Evolutionary conservation across 2,329 filamentous ascomycete species (phyloP).

Genomic region (Graphiopsis chlorocephala): DNA sequence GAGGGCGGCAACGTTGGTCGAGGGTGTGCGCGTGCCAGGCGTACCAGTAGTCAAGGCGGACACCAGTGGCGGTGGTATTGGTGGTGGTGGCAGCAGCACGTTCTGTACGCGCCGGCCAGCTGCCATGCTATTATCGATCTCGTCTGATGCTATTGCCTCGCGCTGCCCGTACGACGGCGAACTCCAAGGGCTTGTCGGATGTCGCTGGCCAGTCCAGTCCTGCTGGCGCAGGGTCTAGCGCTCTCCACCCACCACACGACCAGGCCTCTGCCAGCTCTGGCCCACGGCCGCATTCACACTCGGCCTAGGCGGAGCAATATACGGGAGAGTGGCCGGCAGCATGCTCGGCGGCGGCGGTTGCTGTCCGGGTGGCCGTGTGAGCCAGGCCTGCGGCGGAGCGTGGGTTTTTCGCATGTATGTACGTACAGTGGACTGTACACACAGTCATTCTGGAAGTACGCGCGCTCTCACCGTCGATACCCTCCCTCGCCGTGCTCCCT

Average conservation of each 20-base stretch:
- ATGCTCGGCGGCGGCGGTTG: slow-evolving; percentile 17
- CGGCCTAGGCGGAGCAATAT: slow-evolving; percentile 17
- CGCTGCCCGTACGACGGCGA: background rate
- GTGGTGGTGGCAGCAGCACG: background rate
- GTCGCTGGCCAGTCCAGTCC: background rate
- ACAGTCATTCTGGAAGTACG: background rate
- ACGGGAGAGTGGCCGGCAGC: slow-evolving; percentile 15
- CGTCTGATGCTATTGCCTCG: background rate
- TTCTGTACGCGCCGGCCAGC: background rate
- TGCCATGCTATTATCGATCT: background rate
- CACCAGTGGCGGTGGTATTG: background rate
- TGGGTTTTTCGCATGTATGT: background rate
- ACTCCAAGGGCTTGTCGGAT: background rate
- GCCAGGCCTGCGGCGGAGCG: background rate
- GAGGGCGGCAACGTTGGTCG: background rate
- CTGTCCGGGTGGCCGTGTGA: slow-evolving; percentile 2
- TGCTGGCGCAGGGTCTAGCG: slow-evolving; percentile 14
- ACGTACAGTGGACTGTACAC: background rate
- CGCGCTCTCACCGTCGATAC: background rate
- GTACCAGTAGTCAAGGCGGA: background rate
- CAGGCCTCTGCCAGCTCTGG: slow-evolving; percentile 13
- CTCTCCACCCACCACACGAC: slow-evolving; percentile 10
- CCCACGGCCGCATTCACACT: slow-evolving; percentile 13
- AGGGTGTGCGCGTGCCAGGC: background rate
- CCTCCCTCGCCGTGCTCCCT: background rate